Evolutionary conservation across 2,329 filamentous ascomycete genomes (phyloP).

Genomic region (Bertia moriformis): DNA sequence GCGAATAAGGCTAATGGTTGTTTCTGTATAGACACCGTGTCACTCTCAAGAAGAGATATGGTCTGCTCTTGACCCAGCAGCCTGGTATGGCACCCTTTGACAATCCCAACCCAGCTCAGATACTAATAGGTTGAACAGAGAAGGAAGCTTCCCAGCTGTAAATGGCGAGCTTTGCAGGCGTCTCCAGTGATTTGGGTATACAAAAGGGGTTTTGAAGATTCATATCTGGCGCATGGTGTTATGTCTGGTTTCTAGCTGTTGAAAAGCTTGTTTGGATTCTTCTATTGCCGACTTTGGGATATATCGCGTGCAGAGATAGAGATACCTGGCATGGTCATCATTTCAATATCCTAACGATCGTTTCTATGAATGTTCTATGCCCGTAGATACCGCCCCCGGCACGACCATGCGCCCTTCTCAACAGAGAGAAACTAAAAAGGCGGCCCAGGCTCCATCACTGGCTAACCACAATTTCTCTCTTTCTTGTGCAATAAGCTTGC

Average conservation of each 20-base stretch:
- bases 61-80: slow-evolving; percentile 72
- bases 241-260: slow-evolving; percentile 1
- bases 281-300: too few relatives aligned
- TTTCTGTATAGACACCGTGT: slow-evolving; percentile 58
- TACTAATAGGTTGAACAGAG: neutral
- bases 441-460: too few relatives aligned
- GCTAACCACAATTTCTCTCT: too few relatives aligned
- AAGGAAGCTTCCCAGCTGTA: neutral
- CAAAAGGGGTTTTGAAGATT: neutral
- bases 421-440: too few relatives aligned
- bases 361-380: too few relatives aligned
- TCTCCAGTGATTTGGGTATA: too few relatives aligned
- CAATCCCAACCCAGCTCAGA: neutral
- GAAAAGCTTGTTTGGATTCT: slow-evolving; percentile 4
- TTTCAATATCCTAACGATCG: too few relatives aligned
- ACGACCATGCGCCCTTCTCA: too few relatives aligned
- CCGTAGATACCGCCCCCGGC: too few relatives aligned
- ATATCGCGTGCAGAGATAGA: too few relatives aligned
- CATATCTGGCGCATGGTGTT: neutral
- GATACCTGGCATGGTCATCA: too few relatives aligned
- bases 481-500: too few relatives aligned
- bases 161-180: neutral
- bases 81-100: slow-evolving; percentile 15
- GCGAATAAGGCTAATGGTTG: neutral
- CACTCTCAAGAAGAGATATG: slow-evolving; percentile 85